phyloP scores from a whole-genome alignment of 805 yeast species.

The Myxozyma melibiosi region DNA sequence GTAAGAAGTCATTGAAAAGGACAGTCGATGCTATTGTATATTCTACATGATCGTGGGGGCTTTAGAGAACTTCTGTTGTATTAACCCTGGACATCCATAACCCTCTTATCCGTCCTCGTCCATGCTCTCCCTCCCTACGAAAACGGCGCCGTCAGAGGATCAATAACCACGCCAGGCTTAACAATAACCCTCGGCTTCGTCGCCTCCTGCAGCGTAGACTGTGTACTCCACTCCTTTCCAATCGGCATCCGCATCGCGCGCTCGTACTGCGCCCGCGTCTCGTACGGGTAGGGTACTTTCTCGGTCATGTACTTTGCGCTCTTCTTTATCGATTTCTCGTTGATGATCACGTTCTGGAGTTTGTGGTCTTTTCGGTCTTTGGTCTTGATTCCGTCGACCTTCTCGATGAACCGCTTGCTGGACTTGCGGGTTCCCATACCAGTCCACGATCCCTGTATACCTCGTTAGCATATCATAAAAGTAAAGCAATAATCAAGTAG shows the following conservation, averaged over 20 bases:
- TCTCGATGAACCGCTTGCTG: constrained; percentile 65
- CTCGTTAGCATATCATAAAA: not conserved
- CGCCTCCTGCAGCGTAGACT: constrained; percentile 80
- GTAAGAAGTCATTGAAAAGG: too few relatives aligned
- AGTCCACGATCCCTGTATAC: constrained; percentile 77
- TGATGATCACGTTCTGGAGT: constrained; percentile 80
- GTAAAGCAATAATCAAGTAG: not conserved
- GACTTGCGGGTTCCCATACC: constrained; percentile 56
- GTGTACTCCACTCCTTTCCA: constrained; percentile 95
- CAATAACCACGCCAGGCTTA: constrained; percentile 86
- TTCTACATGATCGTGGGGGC: too few relatives aligned
- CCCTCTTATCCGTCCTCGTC: too few relatives aligned
- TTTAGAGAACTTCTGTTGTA: too few relatives aligned
- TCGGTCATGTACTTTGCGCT: constrained; percentile 81
- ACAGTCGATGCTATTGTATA: too few relatives aligned
- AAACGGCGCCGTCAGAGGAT: constrained; percentile 87
- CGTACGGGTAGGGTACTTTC: constrained; percentile 94
- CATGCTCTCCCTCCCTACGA: too few relatives aligned
- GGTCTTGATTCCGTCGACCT: constrained; percentile 73
- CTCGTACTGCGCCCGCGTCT: constrained; percentile 91
- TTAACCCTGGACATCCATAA: too few relatives aligned
- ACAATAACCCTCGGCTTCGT: constrained; percentile 87
- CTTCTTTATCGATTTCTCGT: constrained; percentile 83
- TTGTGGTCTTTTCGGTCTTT: constrained; percentile 78
- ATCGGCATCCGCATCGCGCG: constrained; percentile 92